These are phyloP conservation scores for Bipolaris zeicola DNA, from an alignment of 2,329 filamentous ascomycete species.

Conservation along the genomic window DNA sequence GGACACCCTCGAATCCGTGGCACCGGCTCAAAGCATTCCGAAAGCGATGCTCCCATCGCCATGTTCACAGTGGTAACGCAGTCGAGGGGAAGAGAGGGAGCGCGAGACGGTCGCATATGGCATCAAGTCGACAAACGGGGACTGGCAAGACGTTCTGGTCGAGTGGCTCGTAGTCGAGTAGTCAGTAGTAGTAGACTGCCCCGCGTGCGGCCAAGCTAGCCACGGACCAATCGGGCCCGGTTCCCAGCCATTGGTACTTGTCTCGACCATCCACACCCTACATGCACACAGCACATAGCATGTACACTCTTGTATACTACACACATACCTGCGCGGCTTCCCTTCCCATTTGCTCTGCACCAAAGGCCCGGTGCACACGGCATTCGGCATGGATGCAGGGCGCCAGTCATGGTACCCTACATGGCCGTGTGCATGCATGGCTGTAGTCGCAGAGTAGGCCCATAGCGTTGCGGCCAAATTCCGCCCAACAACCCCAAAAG, in stretches of 20 bases:
- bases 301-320: neutral
- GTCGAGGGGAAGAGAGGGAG: neutral
- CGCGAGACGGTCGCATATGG: neutral
- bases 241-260: neutral
- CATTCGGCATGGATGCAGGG: conserved; percentile 5
- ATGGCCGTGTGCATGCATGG: too few species aligned
- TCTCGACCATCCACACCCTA: neutral
- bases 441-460: too few species aligned
- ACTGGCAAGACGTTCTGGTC: neutral
- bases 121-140: neutral
- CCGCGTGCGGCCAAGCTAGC: conserved; percentile 10
- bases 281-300: neutral
- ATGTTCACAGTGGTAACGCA: neutral
- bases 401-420: neutral
- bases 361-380: neutral
- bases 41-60: conserved; percentile 1
- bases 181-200: neutral
- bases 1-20: conserved; percentile 1
- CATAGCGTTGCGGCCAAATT: too few species aligned
- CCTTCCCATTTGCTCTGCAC: neutral
- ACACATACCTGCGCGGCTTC: neutral
- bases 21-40: conserved; percentile 11
- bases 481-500: too few species aligned
- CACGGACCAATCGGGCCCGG: neutral
- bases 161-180: neutral